These are phyloP conservation scores for Selenicereus undatus DNA, from an alignment of 148 eudicot species.

Conservation along the genomic window DNA sequence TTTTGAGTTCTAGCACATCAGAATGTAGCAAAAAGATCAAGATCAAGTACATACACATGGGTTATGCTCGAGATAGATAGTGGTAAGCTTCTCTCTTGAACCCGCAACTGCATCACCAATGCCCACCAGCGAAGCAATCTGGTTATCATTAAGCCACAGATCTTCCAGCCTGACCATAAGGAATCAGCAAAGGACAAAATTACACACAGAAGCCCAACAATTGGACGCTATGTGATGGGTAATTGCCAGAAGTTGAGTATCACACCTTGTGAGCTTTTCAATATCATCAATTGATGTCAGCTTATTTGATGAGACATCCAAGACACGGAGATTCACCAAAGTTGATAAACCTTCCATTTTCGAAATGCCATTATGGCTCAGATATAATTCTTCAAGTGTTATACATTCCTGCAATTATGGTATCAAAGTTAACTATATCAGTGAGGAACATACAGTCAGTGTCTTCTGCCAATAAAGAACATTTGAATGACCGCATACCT, in stretches of 20 bases:
- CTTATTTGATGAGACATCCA: constrained; percentile 91
- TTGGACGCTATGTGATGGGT: neutral
- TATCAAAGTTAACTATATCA: neutral
- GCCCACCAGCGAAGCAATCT: constrained; percentile 61
- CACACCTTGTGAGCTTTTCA: constrained; percentile 63
- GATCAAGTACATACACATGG: constrained; percentile 69
- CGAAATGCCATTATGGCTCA: constrained; percentile 93
- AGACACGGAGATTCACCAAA: constrained; percentile 69
- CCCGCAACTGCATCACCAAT: constrained; percentile 70
- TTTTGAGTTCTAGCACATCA: neutral
- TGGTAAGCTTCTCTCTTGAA: constrained; percentile 78
- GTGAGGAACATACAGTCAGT: neutral
- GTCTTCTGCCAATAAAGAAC: too few relatives aligned
- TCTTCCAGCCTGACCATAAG: constrained; percentile 67
- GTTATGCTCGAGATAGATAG: constrained; percentile 91
- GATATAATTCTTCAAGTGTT: constrained; percentile 82
- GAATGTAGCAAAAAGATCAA: neutral
- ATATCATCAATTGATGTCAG: constrained; percentile 66
- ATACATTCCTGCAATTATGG: constrained; percentile 61
- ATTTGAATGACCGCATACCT: constrained; percentile 42
- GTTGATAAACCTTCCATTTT: constrained; percentile 88
- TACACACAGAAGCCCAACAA: neutral
- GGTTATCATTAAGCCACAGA: constrained; percentile 98
- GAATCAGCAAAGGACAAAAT: constrained; percentile 1
- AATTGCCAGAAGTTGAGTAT: constrained; percentile 2